These are phyloP conservation scores for Pichia californica DNA, from an alignment of 805 yeast species.

Conservation along the genomic window DNA sequence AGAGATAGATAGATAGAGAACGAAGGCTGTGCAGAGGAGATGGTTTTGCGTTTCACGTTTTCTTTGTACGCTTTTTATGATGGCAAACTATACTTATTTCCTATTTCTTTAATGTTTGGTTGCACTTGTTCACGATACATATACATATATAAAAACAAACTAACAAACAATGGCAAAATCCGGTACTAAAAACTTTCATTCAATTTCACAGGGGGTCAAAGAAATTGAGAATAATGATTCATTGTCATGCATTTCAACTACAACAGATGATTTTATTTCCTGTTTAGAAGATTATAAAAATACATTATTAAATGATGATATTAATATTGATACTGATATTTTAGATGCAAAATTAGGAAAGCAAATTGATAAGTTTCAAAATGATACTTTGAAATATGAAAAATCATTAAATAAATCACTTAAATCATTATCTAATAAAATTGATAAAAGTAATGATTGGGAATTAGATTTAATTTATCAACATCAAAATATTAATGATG, in stretches of 20 bases:
- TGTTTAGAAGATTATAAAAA: not conserved
- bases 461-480: slow-evolving; percentile 8
- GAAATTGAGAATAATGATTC: slow-evolving; percentile 43
- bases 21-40: too few species aligned
- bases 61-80: too few species aligned
- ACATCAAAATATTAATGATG: slow-evolving; percentile 3
- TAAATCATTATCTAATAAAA: slow-evolving; percentile 19
- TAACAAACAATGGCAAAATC: not conserved
- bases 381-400: slow-evolving; percentile 10
- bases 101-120: too few species aligned
- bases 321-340: not conserved
- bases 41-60: too few species aligned
- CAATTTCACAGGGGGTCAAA: slow-evolving; percentile 18
- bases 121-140: too few species aligned
- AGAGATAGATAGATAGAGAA: too few species aligned
- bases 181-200: not conserved
- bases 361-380: not conserved
- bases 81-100: too few species aligned
- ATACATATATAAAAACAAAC: too few species aligned
- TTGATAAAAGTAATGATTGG: slow-evolving; percentile 6
- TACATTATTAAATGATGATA: not conserved
- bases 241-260: slow-evolving; percentile 44
- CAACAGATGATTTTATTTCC: slow-evolving; percentile 3
- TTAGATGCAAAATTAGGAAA: not conserved
- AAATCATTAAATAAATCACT: slow-evolving; percentile 15